Evolutionary conservation across 2,329 filamentous ascomycete genomes (phyloP), one percentile per base, ranked within the genome.

Genomic region (Arthroderma sp.): DNA sequence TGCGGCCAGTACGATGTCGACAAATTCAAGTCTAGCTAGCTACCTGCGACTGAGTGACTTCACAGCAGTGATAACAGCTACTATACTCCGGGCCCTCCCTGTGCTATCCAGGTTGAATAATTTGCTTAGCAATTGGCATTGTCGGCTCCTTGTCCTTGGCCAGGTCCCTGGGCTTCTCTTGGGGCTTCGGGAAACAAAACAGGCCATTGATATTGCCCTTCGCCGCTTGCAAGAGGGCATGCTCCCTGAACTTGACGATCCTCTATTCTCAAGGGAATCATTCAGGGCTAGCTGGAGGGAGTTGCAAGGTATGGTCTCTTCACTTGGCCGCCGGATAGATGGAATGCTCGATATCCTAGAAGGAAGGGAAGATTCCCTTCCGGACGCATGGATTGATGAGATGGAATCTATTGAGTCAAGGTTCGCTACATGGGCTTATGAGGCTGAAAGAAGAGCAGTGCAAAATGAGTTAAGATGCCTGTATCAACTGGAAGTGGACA

Each of bases 31-130:
- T 56, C 66, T 56, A 25, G 35, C 71, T 57, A 71, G 76, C 43
- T 87, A 87, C 70, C 81, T 80, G 61, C 84, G 81, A 60, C 82
- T 97, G 77, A 90, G 93, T 64, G 93, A 97, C 70, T 83, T 95
- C 65, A 91, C 89, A 7, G 88, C 91, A 23, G 80, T 97, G 51
- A 81, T 97, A 58, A 96, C 93, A 0, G 88, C 91, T 28, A 95
- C 91, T 35, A 87, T 95, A 17, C 74, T 98, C n/a, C 88, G 93
- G 67, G 83, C 89, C 2, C 77, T 98, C 19, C 93, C 93, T 1
- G 85, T 87, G 59, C 74, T 96, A 43, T 86, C 88, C 8, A 84
- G 80, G 56, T 73, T 98, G 21, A 83, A 82, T 56, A 79, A 80
- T 7, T 72, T 94, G n/a, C 76, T 97, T 54, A 81, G 83, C 57